Evolutionary conservation across 2,329 filamentous ascomycete species (phyloP), one percentile per base, ranked within the genome.

Genomic region (Hymenoscyphus fraxineus): DNA sequence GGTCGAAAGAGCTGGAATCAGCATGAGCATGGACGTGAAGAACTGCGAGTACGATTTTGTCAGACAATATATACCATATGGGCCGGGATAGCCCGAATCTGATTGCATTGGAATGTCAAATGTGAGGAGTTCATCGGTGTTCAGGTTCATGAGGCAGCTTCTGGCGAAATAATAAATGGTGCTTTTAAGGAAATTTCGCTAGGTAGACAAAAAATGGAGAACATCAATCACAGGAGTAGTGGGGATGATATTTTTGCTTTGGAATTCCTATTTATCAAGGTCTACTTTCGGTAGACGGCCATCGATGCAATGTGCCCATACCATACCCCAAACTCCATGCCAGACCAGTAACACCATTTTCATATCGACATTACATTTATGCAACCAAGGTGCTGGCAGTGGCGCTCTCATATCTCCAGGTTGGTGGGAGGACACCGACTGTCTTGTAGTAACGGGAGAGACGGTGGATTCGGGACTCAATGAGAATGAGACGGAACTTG

Each of bases 401-500:
- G 80, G 94, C 92, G 81, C 87, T 92, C 91, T 98, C 94, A 88
- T 98, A 98, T 85, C 92, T 93, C 94, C 94, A 98, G 84, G 92
- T 98, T 75, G 94, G 94, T 77, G 94, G 86, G 69, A 89, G 85
- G 77, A 89, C 85, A 80, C 86, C 87, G 78, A 88, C 94, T 80
- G 93, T 94, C 91, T 97, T 98, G 92, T 98, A 99, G 91, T 98
- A 98, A 76, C 95, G 91, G 79, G 93, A 95, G 75, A 99, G 91
- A 85, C 95, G 94, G 91, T 99, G 95, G 83, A 99, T 98, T 84
- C 96, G 92, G 80, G 95, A 98, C 88, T 99, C 95, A 84, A 99
- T 96, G 76, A 99, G 91, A 94, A 99, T 99, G 73, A 99, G 92
- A 80, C 95, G 94, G 92, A 99, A 99, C 88, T 99, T 99, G 87